Base-by-base conservation (phyloP, 2,329 filamentous ascomycete species). In the Neocatenulostroma microsporum region DNA sequence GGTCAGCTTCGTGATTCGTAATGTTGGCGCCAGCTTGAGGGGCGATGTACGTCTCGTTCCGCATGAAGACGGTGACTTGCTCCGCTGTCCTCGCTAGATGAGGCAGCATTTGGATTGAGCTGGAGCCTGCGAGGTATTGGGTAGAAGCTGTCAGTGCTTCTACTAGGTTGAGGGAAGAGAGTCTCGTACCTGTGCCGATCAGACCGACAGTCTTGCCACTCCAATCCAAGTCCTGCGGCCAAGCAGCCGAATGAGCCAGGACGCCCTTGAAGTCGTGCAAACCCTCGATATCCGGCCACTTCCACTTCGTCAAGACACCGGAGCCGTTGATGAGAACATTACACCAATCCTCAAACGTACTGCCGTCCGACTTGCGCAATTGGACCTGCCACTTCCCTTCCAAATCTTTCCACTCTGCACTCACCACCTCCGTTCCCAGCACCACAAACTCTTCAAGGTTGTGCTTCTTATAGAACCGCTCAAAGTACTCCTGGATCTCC, bases 401-500 rank as follows among this genome's bases (percentile, higher is more conserved):
- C 0, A 45, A 37, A 25, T 64, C 60, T 18, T 64, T 45, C 64
- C 64, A 68, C 3, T 49, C 37, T 0, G 63, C 58, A 18, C 51
- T 51, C 3, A 57, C 47, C 1, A 68, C 62, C 6, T 51, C 51
- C 18, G 60, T 56, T n/a, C 57, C 54, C 25, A 65, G 49, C 17
- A 60, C 55, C 9, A 68, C 42, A 25, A 62, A 53, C 7, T 57
- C 48, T 31, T 61, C 60, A 1, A 67, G 53, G 14, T 58, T 50
- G 39, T 61, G 60, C 44, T 67, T 66, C 19, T 47, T 55, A 2
- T 59, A 60, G 5, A 54, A 55, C 2, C 47, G 41, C 36, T 61
- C 50, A 50, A 66, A 61, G 40, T 69, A 68, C 5, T 60, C 54
- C n/a, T 56, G 50, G 14, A 69, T 68, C 41, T 67, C 65, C 2